These are phyloP conservation scores for Ilyonectria mors-panacis DNA, from an alignment of 2,329 filamentous ascomycete species.

Conservation along the genomic window DNA sequence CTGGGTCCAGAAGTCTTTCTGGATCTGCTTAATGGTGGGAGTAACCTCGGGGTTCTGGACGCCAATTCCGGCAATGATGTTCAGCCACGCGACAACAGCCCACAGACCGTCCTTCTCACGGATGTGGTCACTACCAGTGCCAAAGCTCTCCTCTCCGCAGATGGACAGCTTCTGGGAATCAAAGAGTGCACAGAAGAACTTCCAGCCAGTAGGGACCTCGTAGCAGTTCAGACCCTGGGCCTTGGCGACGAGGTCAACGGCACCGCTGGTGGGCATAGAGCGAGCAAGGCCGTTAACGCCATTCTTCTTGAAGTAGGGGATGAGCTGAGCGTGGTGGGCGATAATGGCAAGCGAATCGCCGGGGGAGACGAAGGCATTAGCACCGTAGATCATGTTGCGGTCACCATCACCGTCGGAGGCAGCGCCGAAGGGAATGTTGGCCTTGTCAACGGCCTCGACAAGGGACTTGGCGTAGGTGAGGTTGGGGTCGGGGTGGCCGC, in stretches of 20 bases:
- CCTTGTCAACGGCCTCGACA: constrained; percentile 93
- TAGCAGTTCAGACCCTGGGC: constrained; percentile 93
- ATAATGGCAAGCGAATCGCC: constrained; percentile 99
- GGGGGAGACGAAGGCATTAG: constrained; percentile 95
- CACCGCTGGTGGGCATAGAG: constrained; percentile 97
- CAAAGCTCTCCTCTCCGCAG: constrained; percentile 98
- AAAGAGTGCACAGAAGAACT: constrained; percentile 98
- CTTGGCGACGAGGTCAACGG: constrained; percentile 95
- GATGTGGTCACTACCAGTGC: constrained; percentile 98
- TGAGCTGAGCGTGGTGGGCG: constrained; percentile 94
- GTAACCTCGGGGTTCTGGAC: constrained; percentile 84
- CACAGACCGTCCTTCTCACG: constrained; percentile 99
- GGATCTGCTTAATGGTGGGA: constrained; percentile 95
- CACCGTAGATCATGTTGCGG: constrained; percentile 99
- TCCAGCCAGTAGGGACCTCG: constrained; percentile 99
- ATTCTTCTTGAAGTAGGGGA: constrained; percentile 98
- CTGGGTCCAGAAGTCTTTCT: constrained; percentile 95
- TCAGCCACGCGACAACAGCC: constrained; percentile 97
- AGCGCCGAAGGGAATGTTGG: constrained; percentile 93
- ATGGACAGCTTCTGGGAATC: constrained; percentile 97
- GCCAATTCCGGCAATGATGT: constrained; percentile 96
- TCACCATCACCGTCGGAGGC: constrained; percentile 98
- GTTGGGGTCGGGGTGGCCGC: constrained; percentile 98
- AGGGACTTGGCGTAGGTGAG: constrained; percentile 96
- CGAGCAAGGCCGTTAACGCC: constrained; percentile 95